phyloP scores from a whole-genome alignment of 306 rosid species.

The Hippophae gyantsensis region DNA sequence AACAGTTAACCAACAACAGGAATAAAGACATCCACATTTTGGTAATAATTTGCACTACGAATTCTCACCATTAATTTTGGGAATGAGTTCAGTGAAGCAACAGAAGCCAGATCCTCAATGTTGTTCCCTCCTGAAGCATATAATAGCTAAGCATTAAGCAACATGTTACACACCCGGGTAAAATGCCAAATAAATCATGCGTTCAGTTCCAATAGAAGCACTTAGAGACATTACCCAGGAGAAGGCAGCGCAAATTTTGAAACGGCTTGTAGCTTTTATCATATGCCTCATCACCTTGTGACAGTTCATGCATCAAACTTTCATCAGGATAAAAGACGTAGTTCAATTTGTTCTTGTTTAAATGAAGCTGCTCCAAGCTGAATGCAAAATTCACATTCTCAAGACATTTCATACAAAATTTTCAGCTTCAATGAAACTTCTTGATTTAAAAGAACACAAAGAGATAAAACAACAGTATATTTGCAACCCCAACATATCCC shows the following conservation, averaged over 20 bases:
- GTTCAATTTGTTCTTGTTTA: conserved; percentile 73
- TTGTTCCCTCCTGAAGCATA: conserved; percentile 64
- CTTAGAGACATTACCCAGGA: conserved; percentile 55
- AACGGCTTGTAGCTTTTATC: conserved; percentile 41
- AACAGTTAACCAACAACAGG: background rate
- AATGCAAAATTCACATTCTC: conserved; percentile 23
- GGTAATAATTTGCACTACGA: conserved; percentile 16
- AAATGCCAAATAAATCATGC: conserved; percentile 3
- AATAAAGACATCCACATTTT: background rate
- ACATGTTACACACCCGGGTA: conserved; percentile 3
- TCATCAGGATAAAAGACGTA: conserved; percentile 49
- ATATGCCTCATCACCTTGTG: conserved; percentile 16
- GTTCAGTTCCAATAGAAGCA: conserved; percentile 1
- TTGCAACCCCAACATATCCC: background rate
- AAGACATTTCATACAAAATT: conserved; percentile 20
- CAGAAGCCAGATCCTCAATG: conserved; percentile 52
- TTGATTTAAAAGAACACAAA: background rate
- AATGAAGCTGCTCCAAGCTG: conserved; percentile 95
- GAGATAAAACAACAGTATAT: background rate
- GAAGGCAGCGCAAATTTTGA: conserved; percentile 65
- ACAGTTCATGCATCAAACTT: conserved; percentile 25
- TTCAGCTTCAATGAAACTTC: conserved; percentile 13
- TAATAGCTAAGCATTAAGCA: conserved; percentile 2
- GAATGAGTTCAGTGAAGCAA: conserved; percentile 68
- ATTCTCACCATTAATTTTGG: conserved; percentile 73